Conservation (phyloP, 1,284 basidiomycete species). For the Volvariella volvacea region DNA sequence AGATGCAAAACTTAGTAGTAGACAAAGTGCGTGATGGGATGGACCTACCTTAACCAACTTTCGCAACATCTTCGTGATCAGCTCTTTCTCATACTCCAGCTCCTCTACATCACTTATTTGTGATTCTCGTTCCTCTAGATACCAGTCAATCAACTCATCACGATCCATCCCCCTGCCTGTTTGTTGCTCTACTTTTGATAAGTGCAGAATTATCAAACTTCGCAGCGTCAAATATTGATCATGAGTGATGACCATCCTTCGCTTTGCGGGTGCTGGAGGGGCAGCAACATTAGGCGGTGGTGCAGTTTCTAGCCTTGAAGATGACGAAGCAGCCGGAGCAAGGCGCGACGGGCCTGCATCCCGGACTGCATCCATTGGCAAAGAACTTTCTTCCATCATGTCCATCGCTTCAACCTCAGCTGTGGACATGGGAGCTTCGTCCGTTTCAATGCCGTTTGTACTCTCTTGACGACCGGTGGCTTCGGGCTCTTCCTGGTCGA, state of each 20-base stretch:
- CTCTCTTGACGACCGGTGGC: conserved; percentile 7
- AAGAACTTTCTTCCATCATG: conserved; percentile 49
- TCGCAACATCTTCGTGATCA: conserved; percentile 84
- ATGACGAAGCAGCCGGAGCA: conserved; percentile 27
- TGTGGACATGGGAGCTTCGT: conserved; percentile 62
- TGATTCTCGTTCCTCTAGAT: conserved; percentile 84
- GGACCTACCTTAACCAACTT: conserved; percentile 82
- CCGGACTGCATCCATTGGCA: conserved; percentile 30
- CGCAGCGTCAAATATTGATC: conserved; percentile 92
- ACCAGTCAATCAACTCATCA: conserved; percentile 95
- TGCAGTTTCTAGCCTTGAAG: conserved; percentile 31
- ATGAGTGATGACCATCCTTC: conserved; percentile 89
- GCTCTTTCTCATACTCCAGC: conserved; percentile 86
- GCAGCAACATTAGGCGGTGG: conserved; percentile 21
- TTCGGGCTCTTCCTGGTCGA: conserved; percentile 81
- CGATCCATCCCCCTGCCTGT: conserved; percentile 77
- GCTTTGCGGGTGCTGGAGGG: conserved; percentile 45
- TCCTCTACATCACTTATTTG: conserved; percentile 84
- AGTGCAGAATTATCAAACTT: conserved; percentile 80
- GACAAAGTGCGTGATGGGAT: not conserved
- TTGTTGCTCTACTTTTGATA: conserved; percentile 74
- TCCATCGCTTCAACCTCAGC: conserved; percentile 49
- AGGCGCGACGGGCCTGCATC: conserved; percentile 18
- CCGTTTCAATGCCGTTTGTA: conserved; percentile 35
- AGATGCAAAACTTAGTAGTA: not conserved